Conservation (phyloP, 2,329 filamentous ascomycete genomes). For the Hansfordia pulvinata region DNA sequence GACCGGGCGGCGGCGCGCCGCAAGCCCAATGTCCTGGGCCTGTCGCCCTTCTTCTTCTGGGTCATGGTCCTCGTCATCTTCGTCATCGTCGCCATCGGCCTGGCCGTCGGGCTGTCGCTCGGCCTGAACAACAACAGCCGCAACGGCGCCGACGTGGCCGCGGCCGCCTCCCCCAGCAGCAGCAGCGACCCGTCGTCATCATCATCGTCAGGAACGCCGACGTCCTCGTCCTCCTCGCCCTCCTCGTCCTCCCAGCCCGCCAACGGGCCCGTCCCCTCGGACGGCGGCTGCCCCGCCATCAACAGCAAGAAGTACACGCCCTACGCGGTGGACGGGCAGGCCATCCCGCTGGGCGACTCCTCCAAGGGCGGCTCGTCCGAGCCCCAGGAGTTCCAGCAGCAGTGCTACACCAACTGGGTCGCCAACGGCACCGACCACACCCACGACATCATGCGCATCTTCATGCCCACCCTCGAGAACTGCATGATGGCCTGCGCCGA, state of each 20-base stretch:
- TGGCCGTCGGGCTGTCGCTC: slow-evolving; percentile 12
- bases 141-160: too few species aligned
- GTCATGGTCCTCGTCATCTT: slow-evolving; percentile 7
- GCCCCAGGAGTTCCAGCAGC: slow-evolving; percentile 10
- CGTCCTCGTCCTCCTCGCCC: slow-evolving; percentile 1
- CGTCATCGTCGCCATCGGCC: slow-evolving; percentile 10
- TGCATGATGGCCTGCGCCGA: slow-evolving; percentile 13
- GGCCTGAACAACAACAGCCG: slow-evolving; percentile 6
- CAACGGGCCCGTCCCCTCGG: slow-evolving; percentile 7
- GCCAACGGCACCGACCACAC: slow-evolving; percentile 4
- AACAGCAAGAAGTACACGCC: slow-evolving; percentile 8
- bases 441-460: slow-evolving; percentile 11
- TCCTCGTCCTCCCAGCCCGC: slow-evolving; percentile 3
- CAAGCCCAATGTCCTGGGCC: too few species aligned
- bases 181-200: slow-evolving; percentile 1
- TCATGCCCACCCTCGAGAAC: slow-evolving; percentile 12
- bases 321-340: slow-evolving; percentile 10
- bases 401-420: slow-evolving; percentile 12
- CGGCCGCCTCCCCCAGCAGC: too few species aligned
- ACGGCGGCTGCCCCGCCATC: slow-evolving; percentile 11
- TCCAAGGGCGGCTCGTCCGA: slow-evolving; percentile 1
- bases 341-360: slow-evolving; percentile 9
- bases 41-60: slow-evolving; percentile 13
- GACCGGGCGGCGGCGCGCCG: too few species aligned
- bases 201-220: background rate